phyloP scores from a whole-genome alignment of 176 grass and related monocot genomes.

The Areca catechu region DNA sequence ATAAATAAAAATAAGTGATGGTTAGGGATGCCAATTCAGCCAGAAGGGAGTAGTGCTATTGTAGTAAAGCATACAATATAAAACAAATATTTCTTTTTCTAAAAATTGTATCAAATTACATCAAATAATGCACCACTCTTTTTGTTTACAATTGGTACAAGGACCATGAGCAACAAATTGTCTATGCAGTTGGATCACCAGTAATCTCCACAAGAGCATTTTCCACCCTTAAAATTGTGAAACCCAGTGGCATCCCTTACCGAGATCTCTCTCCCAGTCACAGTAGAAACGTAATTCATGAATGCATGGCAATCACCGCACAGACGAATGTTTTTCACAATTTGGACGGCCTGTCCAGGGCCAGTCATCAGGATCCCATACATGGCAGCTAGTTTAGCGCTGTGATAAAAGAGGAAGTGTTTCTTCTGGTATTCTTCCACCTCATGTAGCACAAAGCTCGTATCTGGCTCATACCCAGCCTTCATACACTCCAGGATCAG shows the following conservation, averaged over 20 bases:
- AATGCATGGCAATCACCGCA: conserved; percentile 71
- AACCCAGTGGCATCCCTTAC: conserved; percentile 51
- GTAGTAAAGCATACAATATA: no score
- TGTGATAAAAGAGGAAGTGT: conserved; percentile 70
- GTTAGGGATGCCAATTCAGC: no score
- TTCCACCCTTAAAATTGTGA: conserved; percentile 45
- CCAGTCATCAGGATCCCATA: conserved; percentile 43
- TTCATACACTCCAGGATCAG: conserved; percentile 57
- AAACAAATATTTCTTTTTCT: no score
- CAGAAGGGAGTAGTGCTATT: no score
- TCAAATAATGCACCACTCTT: no score
- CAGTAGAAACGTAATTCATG: conserved; percentile 38
- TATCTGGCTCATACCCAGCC: conserved; percentile 54
- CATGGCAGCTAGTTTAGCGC: conserved; percentile 46
- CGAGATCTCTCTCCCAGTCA: conserved; percentile 34
- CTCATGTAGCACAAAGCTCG: conserved; percentile 58
- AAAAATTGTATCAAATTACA: no score
- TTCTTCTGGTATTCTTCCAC: conserved; percentile 69
- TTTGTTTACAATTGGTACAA: no score
- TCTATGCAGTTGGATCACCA: background rate
- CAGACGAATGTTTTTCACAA: conserved; percentile 55
- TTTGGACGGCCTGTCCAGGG: conserved; percentile 15
- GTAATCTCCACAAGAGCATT: conserved; percentile 42
- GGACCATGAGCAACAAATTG: no score
- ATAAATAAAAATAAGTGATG: no score